phyloP scores from a whole-genome alignment of 495 filamentous ascomycete genomes.

The Neurospora pannonica region DNA sequence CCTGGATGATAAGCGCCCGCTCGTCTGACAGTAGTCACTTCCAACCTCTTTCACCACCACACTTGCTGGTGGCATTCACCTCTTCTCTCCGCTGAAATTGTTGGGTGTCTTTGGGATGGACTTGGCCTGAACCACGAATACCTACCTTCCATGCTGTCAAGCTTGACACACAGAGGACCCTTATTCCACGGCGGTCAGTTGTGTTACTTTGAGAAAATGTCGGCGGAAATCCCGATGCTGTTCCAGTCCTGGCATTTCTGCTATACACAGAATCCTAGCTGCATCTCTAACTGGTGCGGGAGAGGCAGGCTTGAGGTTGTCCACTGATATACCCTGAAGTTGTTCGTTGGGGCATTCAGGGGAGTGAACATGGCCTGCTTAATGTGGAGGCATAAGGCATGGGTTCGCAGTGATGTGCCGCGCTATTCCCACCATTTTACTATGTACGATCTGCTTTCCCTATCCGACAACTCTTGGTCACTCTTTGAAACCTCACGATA shows the following conservation, averaged over 20 bases:
- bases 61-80: not conserved
- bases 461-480: constrained; percentile 15
- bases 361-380: not conserved
- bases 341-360: not conserved
- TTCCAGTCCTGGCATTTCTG: not conserved
- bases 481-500: constrained; percentile 4
- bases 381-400: constrained; percentile 7
- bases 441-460: constrained; percentile 26
- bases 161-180: not conserved
- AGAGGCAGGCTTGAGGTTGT: not conserved
- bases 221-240: not conserved
- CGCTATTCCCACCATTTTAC: constrained; percentile 5
- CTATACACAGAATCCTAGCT: not conserved
- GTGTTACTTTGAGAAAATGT: not conserved
- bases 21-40: not conserved
- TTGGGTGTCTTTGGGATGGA: not conserved
- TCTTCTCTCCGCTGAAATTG: not conserved
- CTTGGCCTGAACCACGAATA: not conserved
- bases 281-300: not conserved
- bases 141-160: not conserved
- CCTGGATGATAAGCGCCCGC: not conserved
- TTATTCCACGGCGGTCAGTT: not conserved
- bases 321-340: not conserved
- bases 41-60: not conserved
- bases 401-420: constrained; percentile 13